Evolutionary conservation across 2,329 filamentous ascomycete genomes (phyloP), one percentile per base, ranked within the genome.

Genomic region (Taxawa tesnikishii): DNA sequence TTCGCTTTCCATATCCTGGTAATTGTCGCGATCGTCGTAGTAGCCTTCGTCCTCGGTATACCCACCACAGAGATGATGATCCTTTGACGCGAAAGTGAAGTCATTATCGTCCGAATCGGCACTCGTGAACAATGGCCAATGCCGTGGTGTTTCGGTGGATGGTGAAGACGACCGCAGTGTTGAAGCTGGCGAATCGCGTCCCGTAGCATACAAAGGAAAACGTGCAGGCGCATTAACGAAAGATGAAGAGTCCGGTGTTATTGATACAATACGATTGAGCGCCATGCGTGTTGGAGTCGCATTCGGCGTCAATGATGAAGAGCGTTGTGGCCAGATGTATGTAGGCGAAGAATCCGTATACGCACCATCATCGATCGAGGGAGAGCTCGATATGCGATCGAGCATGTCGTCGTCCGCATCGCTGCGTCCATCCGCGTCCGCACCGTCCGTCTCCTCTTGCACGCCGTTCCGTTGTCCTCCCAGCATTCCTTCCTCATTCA

Each of bases 331-430:
- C 59, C 61, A 64, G 30, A 19, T 13, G 29, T 36, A 17, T 30
- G 27, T 15, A 12, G 26, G 6, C 29, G 25, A 12, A 36, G 15
- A 15, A 27, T 14, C 49, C 60, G 58, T 60, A 63, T 66, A 90
- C 85, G 71, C 77, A 98, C 88, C 88, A 79, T 96, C 88, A 68
- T 93, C 85, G 59, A 98, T 98, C 48, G 88, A 96, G 53, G 90
- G 90, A 49, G 88, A 96, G 59, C 87, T 96, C 49, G 88, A 96
- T 44, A 98, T 94, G 60, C 90, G 90, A 65, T 96, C 90, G 81
- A 93, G 84, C 76, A 94, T 77, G 58, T 96, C 88, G 59, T 94
- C 77, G 51, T 92, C 85, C 55, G 85, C 62, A 47, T 82, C 57
- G 84, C 62, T 48, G 38, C 73, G 69, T 19, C 59, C 59, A 34